Percentiles rank a stretch among this genome's conserved stretches.
Conservation (phyloP, 805 yeast genomes). For the Phaffomyces antillensis region DNA sequence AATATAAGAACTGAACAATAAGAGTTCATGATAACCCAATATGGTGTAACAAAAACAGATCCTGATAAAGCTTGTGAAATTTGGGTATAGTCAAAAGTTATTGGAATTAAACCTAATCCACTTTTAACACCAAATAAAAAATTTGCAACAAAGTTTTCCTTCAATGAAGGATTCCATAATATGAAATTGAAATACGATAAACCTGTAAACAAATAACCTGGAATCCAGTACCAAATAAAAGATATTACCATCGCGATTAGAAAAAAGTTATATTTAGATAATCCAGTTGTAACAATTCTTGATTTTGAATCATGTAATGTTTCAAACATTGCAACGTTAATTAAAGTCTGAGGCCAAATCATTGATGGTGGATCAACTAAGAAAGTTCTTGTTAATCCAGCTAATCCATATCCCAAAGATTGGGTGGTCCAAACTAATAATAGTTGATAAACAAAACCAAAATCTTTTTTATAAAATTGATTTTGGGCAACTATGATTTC, state of each 20-base stretch:
- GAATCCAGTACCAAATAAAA: conserved; percentile 59
- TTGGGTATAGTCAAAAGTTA: conserved; percentile 55
- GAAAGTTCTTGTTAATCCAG: conserved; percentile 52
- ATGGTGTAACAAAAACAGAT: conserved; percentile 55
- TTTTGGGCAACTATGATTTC: conserved; percentile 46
- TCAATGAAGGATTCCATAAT: conserved; percentile 28
- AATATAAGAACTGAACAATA: conserved; percentile 41
- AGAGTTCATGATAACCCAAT: conserved; percentile 31
- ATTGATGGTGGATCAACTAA: conserved; percentile 55
- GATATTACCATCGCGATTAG: conserved; percentile 31
- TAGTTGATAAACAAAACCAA: conserved; percentile 42
- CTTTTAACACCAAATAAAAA: conserved; percentile 54
- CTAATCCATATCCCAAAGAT: conserved; percentile 58
- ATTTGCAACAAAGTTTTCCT: conserved; percentile 48
- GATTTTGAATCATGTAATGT: conserved; percentile 35
- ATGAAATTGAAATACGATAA: conserved; percentile 49
- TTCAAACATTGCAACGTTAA: conserved; percentile 49
- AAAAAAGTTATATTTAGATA: conserved; percentile 46
- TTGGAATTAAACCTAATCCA: conserved; percentile 49
- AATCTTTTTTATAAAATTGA: conserved; percentile 37
- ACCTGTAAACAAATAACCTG: conserved; percentile 56
- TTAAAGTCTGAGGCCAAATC: conserved; percentile 59
- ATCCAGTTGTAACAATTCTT: conserved; percentile 39
- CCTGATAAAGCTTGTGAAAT: conserved; percentile 36
- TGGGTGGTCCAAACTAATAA: conserved; percentile 51